Conservation (phyloP, 306 rosid genomes). For the Malus sieversii region DNA sequence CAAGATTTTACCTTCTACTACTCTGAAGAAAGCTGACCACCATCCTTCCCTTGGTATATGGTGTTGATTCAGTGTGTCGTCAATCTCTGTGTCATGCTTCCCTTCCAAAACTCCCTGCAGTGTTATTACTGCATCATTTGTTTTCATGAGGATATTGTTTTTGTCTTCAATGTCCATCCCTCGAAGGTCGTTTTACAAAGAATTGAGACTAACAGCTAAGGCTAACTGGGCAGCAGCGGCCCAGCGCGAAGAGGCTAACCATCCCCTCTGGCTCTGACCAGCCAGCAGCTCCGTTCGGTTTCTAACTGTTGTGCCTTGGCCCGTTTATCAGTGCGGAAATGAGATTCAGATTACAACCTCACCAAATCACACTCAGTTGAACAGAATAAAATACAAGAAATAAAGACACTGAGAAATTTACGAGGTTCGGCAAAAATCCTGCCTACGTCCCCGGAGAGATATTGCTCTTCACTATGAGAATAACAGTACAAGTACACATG, state of each 20-base stretch:
- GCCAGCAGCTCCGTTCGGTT: constrained; percentile 16
- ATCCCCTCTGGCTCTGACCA: constrained; percentile 24
- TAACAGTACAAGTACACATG: too few relatives aligned
- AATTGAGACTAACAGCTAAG: constrained; percentile 57
- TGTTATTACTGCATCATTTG: constrained; percentile 60
- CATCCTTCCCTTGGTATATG: constrained; percentile 51
- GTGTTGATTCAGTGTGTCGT: constrained; percentile 27
- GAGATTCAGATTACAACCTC: too few relatives aligned
- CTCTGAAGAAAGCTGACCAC: constrained; percentile 66
- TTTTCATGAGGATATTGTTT: constrained; percentile 35
- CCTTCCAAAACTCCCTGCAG: constrained; percentile 74
- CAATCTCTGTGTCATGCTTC: constrained; percentile 58
- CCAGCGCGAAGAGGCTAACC: constrained; percentile 48
- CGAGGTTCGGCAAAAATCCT: too few relatives aligned
- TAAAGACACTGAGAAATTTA: too few relatives aligned
- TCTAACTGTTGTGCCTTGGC: neutral
- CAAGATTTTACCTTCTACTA: constrained; percentile 45
- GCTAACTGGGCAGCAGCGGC: constrained; percentile 61
- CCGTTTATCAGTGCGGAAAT: too few relatives aligned
- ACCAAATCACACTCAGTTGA: too few relatives aligned
- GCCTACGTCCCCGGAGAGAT: too few relatives aligned
- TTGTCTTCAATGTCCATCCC: constrained; percentile 20
- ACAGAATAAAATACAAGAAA: too few relatives aligned
- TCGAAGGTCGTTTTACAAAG: constrained; percentile 48
- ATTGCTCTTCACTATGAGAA: too few relatives aligned